These are phyloP conservation scores for Fraxinus velutina DNA, from an alignment of 305 asterid species.

Conservation along the genomic window DNA sequence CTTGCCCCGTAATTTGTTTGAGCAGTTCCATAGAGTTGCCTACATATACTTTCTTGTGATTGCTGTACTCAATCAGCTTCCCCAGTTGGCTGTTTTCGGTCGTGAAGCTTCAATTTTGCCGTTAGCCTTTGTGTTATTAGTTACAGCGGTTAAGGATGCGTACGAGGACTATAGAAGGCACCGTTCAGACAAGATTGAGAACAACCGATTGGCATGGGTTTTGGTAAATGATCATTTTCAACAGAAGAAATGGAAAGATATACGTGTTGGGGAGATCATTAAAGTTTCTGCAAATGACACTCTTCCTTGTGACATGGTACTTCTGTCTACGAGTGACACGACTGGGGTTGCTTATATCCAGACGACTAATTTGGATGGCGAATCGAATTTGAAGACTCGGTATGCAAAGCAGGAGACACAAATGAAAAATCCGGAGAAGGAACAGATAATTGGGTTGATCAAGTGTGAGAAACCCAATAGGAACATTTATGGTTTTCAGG, in stretches of 20 bases:
- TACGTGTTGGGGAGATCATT: conserved; percentile 74
- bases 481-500: conserved; percentile 89
- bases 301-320: conserved; percentile 95
- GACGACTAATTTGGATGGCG: conserved; percentile 93
- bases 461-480: conserved; percentile 95
- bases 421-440: conserved; percentile 47
- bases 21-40: conserved; percentile 96
- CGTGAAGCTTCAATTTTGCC: conserved; percentile 84
- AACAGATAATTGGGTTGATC: conserved; percentile 54
- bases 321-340: conserved; percentile 80
- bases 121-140: conserved; percentile 73
- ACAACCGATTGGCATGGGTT: conserved; percentile 69
- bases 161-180: conserved; percentile 91
- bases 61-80: conserved; percentile 93
- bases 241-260: conserved; percentile 78
- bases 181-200: conserved; percentile 83
- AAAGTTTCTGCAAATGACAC: conserved; percentile 61
- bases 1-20: conserved; percentile 90
- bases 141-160: conserved; percentile 86
- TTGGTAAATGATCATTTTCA: conserved; percentile 46
- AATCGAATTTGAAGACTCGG: conserved; percentile 88
- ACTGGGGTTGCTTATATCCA: conserved; percentile 95
- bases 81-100: conserved; percentile 96
- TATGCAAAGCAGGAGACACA: conserved; percentile 97
- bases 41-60: conserved; percentile 85